Percentiles rank a stretch among this genome's conserved stretches.
phyloP scores from a whole-genome alignment of 345 rosid genomes.

The Populus ilicifolia region DNA sequence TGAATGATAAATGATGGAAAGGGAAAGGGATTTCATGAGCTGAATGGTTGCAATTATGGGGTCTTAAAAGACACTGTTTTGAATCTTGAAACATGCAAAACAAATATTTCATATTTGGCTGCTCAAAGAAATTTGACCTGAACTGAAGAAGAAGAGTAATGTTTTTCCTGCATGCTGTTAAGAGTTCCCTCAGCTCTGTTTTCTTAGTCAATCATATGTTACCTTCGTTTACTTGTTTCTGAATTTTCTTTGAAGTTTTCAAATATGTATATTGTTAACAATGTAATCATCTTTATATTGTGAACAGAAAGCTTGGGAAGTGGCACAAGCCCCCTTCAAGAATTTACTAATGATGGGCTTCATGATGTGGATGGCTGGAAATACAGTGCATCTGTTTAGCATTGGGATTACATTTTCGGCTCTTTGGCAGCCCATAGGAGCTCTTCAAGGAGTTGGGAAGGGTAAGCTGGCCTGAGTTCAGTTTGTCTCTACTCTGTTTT shows the following conservation, averaged over 20 bases:
- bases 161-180: not conserved
- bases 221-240: not conserved
- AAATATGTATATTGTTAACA: not conserved
- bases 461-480: slow-evolving; percentile 46
- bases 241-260: not conserved
- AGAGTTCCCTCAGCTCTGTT: not conserved
- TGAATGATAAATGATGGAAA: not conserved
- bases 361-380: slow-evolving; percentile 99
- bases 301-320: slow-evolving; percentile 99
- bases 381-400: slow-evolving; percentile 95
- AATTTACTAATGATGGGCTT: slow-evolving; percentile 99
- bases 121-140: not conserved
- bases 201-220: not conserved
- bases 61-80: not conserved
- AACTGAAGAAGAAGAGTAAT: not conserved
- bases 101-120: not conserved
- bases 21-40: not conserved
- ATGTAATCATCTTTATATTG: slow-evolving; percentile 6
- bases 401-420: slow-evolving; percentile 98
- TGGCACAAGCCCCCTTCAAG: slow-evolving; percentile 97
- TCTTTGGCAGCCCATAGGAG: slow-evolving; percentile 97
- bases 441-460: slow-evolving; percentile 95
- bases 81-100: not conserved
- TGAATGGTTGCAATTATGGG: not conserved
- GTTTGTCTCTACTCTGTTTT: not conserved